Base-by-base conservation (phyloP, 306 rosid genomes). In the Adenanthera pavonina region DNA sequence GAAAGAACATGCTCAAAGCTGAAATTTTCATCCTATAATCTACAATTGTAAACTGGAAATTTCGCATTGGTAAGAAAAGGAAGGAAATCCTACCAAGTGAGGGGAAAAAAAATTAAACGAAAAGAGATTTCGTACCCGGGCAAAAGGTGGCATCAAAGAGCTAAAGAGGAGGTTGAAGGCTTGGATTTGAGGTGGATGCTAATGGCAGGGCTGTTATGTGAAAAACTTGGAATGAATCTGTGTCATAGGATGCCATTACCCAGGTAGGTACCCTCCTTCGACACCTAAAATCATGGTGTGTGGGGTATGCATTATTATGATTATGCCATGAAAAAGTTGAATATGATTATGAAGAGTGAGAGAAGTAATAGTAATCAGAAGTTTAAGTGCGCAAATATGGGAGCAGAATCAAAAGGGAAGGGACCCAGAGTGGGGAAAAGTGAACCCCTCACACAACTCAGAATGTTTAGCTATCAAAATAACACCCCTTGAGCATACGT, bases 201-300 rank as follows among this genome's bases (percentile, higher is more conserved):
- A 71, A 48, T 43, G 84, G 54, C 51, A 78, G 69, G 51, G 36
- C 64, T 59, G 73, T 68, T 59, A 30, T 43, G 74, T 70, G 78
- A 57, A 59, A 85, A 77, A 43, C 15, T 34, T 65, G 59, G 15
- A 69, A 85, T 49, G 79, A 79, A 53, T 62, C 75, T 72, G 19
- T 73, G 65, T 77, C 90, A 81, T 81, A 62, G 90, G 88, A 87
- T 87, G 86, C 90, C 84, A 36, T 35, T 57, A 51, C 57, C n/a
- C 57, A 52, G 12, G 12, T 49, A 11, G 57, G 17, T 52, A 52
- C 59, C 68, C 25, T 81, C 71, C 80, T 81, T 85, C 86, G 88
- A 81, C 90, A 84, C 43, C 80, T 68, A 17, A 33, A 51, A 83
- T 71, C 66, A 70, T 76, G 51, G 44, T 76, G 53, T 66, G 54